Evolutionary conservation across 2,329 filamentous ascomycete species (phyloP).

Genomic region (Arthrobotrys entomopaga): DNA sequence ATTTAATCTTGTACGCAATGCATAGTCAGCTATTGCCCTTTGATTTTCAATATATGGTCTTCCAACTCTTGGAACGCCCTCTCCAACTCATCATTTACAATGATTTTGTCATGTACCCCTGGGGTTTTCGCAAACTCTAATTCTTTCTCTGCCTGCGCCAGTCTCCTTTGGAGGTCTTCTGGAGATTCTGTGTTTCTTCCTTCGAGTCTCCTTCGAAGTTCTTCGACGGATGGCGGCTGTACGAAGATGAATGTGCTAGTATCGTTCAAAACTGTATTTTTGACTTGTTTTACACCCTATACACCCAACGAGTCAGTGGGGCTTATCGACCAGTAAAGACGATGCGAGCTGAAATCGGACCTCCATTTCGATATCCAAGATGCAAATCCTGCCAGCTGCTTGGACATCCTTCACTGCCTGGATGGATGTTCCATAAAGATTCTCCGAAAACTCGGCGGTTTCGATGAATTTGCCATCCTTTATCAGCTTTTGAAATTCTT

Average conservation of each 20-base stretch:
- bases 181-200: slow-evolving; percentile 82
- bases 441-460: slow-evolving; percentile 83
- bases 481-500: slow-evolving; percentile 75
- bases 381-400: slow-evolving; percentile 73
- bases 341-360: slow-evolving; percentile 62
- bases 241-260: slow-evolving; percentile 79
- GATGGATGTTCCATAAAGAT: slow-evolving; percentile 86
- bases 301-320: slow-evolving; percentile 61
- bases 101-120: slow-evolving; percentile 73
- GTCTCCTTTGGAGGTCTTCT: slow-evolving; percentile 74
- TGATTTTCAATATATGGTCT: slow-evolving; percentile 64
- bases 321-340: neutral
- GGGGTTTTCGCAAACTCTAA: slow-evolving; percentile 76
- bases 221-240: slow-evolving; percentile 78
- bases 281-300: slow-evolving; percentile 87
- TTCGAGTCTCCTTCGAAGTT: slow-evolving; percentile 78
- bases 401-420: slow-evolving; percentile 76
- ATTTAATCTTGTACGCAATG: too few species aligned
- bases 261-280: slow-evolving; percentile 76
- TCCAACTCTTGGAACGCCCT: slow-evolving; percentile 67
- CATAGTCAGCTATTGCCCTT: neutral
- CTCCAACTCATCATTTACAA: slow-evolving; percentile 74
- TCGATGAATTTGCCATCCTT: slow-evolving; percentile 81
- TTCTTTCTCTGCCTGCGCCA: slow-evolving; percentile 78
- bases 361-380: slow-evolving; percentile 97